A percentile compares a stretch with the other conserved stretches of the same genome.
These are phyloP conservation scores for Chlamydomonas sp. DNA, from an alignment of 139 green algal species.

Conservation along the genomic window DNA sequence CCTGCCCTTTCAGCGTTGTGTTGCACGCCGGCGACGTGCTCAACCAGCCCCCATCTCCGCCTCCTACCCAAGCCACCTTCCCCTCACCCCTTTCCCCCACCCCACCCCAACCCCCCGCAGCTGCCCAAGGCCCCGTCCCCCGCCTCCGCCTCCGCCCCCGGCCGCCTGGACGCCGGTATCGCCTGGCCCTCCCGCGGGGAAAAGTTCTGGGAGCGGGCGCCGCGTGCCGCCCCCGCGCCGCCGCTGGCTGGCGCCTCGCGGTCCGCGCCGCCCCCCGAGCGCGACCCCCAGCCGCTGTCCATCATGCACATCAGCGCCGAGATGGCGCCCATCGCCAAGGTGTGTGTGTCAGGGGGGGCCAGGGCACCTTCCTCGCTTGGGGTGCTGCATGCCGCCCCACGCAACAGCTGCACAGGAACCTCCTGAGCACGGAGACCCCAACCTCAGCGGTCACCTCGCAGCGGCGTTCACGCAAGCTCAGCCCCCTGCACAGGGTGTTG, in stretches of 20 bases:
- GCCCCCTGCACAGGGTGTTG: neutral
- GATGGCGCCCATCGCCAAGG: constrained; percentile 95
- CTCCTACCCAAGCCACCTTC: no score
- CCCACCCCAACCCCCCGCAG: neutral
- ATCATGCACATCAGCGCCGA: constrained; percentile 94
- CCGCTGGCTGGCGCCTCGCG: constrained; percentile 4
- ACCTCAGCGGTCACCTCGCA: no score
- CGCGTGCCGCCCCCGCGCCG: constrained; percentile 46
- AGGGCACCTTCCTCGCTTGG: neutral
- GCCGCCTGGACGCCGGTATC: constrained; percentile 40
- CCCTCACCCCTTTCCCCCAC: no score
- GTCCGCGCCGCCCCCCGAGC: neutral
- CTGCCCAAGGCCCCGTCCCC: neutral
- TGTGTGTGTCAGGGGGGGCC: constrained; percentile 36
- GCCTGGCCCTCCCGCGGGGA: constrained; percentile 47
- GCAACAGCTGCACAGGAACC: neutral
- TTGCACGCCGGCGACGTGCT: no score
- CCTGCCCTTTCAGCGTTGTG: no score
- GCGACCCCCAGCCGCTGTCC: constrained; percentile 65
- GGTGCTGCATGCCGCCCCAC: neutral
- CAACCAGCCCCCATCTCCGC: no score
- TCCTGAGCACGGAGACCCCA: neutral
- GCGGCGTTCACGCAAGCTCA: no score
- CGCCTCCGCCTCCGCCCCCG: neutral
- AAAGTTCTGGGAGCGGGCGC: constrained; percentile 55